phyloP scores from a whole-genome alignment of 1,284 basidiomycete genomes.

The Wallemia mellicola region DNA sequence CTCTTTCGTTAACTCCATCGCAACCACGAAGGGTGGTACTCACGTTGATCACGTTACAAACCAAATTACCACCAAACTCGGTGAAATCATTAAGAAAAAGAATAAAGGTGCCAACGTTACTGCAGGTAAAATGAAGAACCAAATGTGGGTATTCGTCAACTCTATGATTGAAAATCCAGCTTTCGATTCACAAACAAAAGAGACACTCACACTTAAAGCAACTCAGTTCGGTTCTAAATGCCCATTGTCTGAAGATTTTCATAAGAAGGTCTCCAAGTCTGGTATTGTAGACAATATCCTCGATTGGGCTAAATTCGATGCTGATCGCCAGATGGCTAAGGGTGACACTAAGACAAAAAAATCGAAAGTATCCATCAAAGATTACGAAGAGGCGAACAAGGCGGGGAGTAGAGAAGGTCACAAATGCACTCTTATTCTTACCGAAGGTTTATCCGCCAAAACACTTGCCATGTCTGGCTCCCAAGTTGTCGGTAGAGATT shows the following conservation, averaged over 20 bases:
- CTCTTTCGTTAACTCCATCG: slow-evolving; percentile 93
- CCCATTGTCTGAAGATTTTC: slow-evolving; percentile 69
- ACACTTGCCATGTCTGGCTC: slow-evolving; percentile 81
- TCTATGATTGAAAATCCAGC: slow-evolving; percentile 89
- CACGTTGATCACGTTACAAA: slow-evolving; percentile 70
- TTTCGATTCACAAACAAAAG: slow-evolving; percentile 98
- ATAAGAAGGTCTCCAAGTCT: slow-evolving; percentile 82
- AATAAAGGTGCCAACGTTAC: slow-evolving; percentile 85
- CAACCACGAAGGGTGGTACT: slow-evolving; percentile 86
- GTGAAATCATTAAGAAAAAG: slow-evolving; percentile 68
- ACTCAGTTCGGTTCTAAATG: slow-evolving; percentile 72
- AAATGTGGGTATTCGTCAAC: slow-evolving; percentile 98
- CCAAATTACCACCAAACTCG: slow-evolving; percentile 57
- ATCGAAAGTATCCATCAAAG: slow-evolving; percentile 25
- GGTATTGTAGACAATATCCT: slow-evolving; percentile 75
- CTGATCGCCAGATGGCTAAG: slow-evolving; percentile 25
- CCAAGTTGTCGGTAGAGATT: slow-evolving; percentile 77
- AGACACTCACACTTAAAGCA: slow-evolving; percentile 61
- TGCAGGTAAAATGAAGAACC: slow-evolving; percentile 74
- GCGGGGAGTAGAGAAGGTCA: slow-evolving; percentile 57
- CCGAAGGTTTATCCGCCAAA: slow-evolving; percentile 98
- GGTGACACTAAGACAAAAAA: background rate
- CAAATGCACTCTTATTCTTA: slow-evolving; percentile 82
- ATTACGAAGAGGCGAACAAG: slow-evolving; percentile 91
- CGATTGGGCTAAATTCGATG: slow-evolving; percentile 88